Conservation (phyloP, 768 basidiomycete genomes). For the Agaricus bisporus region DNA sequence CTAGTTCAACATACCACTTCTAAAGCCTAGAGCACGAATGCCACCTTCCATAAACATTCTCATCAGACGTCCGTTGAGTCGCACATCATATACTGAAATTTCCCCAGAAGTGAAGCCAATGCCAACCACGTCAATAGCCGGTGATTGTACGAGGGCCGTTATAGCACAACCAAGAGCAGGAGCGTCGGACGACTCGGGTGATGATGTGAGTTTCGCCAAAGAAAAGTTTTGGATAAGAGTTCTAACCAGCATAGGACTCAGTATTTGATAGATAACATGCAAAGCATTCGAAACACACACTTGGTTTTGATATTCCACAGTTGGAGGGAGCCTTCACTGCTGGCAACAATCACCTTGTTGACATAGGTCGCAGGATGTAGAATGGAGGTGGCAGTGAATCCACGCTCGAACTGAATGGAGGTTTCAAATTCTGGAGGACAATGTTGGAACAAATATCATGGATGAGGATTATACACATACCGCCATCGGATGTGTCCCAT, state of each 20-base stretch:
- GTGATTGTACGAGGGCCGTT: slow-evolving; percentile 81
- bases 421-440: slow-evolving; percentile 48
- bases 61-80: slow-evolving; percentile 85
- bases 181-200: slow-evolving; percentile 15
- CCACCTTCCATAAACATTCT: slow-evolving; percentile 90
- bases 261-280: neutral
- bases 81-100: slow-evolving; percentile 84
- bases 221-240: slow-evolving; percentile 80
- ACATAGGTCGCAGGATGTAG: slow-evolving; percentile 95
- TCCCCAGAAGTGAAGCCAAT: slow-evolving; percentile 86
- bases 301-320: slow-evolving; percentile 91
- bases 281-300: slow-evolving; percentile 33
- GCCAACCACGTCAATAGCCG: slow-evolving; percentile 95
- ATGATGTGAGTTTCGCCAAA: slow-evolving; percentile 42
- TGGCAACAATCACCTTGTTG: slow-evolving; percentile 88
- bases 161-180: slow-evolving; percentile 41
- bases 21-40: slow-evolving; percentile 72
- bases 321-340: slow-evolving; percentile 75
- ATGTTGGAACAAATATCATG: slow-evolving; percentile 4
- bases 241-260: slow-evolving; percentile 31
- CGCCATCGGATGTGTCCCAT: slow-evolving; percentile 64
- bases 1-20: slow-evolving; percentile 58
- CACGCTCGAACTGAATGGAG: slow-evolving; percentile 72
- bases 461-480: slow-evolving; percentile 29
- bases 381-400: slow-evolving; percentile 79